phyloP scores from a whole-genome alignment of 1,284 basidiomycete genomes.

The Cryptococcus deneoformans region DNA sequence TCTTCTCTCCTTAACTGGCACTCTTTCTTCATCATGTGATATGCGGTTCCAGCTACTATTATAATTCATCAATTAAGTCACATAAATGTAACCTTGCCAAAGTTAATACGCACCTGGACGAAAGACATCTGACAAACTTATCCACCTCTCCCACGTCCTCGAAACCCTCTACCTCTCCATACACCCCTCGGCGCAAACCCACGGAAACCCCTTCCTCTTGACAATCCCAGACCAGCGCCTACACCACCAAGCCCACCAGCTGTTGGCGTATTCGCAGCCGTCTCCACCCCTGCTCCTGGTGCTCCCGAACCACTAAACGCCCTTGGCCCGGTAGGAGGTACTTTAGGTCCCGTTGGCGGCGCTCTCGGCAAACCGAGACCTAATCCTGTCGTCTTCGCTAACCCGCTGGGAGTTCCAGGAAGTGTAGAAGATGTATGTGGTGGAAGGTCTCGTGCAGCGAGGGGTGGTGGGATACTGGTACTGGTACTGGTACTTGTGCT shows the following conservation, averaged over 20 bases:
- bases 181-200: slow-evolving; percentile 12
- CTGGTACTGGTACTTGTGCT: too few relatives aligned
- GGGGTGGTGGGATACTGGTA: slow-evolving; percentile 9
- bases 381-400: neutral
- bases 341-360: slow-evolving; percentile 23
- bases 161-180: slow-evolving; percentile 13
- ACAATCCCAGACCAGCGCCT: slow-evolving; percentile 2
- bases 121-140: too few relatives aligned
- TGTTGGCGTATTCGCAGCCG: neutral
- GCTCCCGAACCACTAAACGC: neutral
- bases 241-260: neutral
- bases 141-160: slow-evolving; percentile 12
- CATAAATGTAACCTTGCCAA: too few relatives aligned
- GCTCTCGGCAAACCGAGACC: neutral
- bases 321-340: slow-evolving; percentile 20
- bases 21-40: too few relatives aligned
- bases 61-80: too few relatives aligned
- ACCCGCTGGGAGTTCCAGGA: neutral
- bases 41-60: too few relatives aligned
- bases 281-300: neutral
- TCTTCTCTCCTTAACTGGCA: too few relatives aligned
- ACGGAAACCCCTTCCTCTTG: slow-evolving; percentile 1
- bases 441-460: slow-evolving; percentile 10
- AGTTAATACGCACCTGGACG: too few relatives aligned
- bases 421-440: slow-evolving; percentile 9